Conservation (phyloP, 345 rosid genomes). For the Lumnitzera littorea region DNA sequence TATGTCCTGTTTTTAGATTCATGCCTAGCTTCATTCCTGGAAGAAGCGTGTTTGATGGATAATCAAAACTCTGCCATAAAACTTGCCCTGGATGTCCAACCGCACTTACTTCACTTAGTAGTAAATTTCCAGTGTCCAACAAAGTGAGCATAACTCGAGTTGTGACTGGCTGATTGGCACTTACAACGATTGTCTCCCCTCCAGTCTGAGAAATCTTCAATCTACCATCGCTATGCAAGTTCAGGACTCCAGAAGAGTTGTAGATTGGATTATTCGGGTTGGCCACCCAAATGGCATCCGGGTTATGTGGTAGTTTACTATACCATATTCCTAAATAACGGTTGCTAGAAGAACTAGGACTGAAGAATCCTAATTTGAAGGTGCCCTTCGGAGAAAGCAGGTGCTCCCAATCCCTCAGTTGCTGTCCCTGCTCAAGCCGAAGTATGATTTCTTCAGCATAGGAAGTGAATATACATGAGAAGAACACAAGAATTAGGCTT, state of each 20-base stretch:
- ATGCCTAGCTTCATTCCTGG: conserved; percentile 68
- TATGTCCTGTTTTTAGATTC: conserved; percentile 33
- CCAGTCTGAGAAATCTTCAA: conserved; percentile 35
- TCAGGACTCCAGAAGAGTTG: conserved; percentile 47
- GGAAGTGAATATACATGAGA: conserved; percentile 2
- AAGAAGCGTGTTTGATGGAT: conserved; percentile 39
- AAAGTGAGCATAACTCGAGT: conserved; percentile 30
- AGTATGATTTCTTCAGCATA: conserved; percentile 15
- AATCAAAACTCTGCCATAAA: conserved; percentile 64
- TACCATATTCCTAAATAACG: conserved; percentile 52
- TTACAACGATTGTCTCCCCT: conserved; percentile 24
- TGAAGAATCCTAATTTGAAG: conserved; percentile 58
- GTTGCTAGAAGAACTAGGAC: conserved; percentile 34
- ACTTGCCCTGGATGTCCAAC: conserved; percentile 27
- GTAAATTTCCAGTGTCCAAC: conserved; percentile 45
- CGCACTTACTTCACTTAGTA: conserved; percentile 19
- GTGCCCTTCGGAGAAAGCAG: conserved; percentile 30
- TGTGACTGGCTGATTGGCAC: conserved; percentile 15
- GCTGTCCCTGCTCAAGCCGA: conserved; percentile 37
- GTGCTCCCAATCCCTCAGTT: conserved; percentile 55
- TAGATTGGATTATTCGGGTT: conserved; percentile 33
- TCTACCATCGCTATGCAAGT: conserved; percentile 29
- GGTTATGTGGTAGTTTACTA: conserved; percentile 21
- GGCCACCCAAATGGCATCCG: conserved; percentile 47
- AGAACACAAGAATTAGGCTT: conserved; percentile 4